A percentile compares a stretch with the other conserved stretches of the same genome.
These are phyloP conservation scores for Suhomyces yuchorum DNA, from an alignment of 1,139 yeast species.

Conservation along the genomic window DNA sequence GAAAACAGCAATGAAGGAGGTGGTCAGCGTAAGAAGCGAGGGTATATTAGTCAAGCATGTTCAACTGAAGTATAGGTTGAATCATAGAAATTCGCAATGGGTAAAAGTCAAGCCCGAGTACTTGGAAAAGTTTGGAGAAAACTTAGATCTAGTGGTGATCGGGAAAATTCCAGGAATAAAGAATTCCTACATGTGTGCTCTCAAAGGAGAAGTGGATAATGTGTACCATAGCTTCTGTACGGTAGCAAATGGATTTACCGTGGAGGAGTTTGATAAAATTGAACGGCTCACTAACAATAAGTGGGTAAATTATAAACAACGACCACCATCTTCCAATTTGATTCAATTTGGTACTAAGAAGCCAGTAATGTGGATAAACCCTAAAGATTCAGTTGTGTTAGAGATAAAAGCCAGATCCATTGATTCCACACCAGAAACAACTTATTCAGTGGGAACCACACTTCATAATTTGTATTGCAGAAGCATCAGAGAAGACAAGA, in stretches of 20 bases:
- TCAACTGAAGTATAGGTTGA: slow-evolving; percentile 59
- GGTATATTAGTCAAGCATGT: slow-evolving; percentile 80
- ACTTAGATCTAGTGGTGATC: slow-evolving; percentile 74
- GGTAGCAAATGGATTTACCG: slow-evolving; percentile 83
- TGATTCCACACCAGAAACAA: slow-evolving; percentile 47
- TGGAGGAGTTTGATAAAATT: slow-evolving; percentile 61
- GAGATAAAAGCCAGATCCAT: slow-evolving; percentile 84
- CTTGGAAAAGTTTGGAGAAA: slow-evolving; percentile 82
- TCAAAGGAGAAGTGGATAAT: slow-evolving; percentile 37
- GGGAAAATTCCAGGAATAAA: slow-evolving; percentile 79
- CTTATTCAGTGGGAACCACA: slow-evolving; percentile 68
- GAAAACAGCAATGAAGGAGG: slow-evolving; percentile 54
- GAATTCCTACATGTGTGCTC: slow-evolving; percentile 74
- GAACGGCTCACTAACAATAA: slow-evolving; percentile 57
- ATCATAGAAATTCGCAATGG: slow-evolving; percentile 66
- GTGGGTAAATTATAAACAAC: slow-evolving; percentile 53
- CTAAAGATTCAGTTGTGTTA: slow-evolving; percentile 74
- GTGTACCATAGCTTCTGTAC: slow-evolving; percentile 64
- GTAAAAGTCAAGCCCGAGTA: slow-evolving; percentile 91
- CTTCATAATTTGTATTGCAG: slow-evolving; percentile 77
- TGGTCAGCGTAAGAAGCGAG: slow-evolving; percentile 69
- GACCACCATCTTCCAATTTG: slow-evolving; percentile 44
- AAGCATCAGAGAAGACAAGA: slow-evolving; percentile 68
- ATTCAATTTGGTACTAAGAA: slow-evolving; percentile 60
- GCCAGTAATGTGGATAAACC: slow-evolving; percentile 81